A percentile compares a stretch with the other conserved stretches of the same genome.
Evolutionary conservation across 2,329 filamentous ascomycete genomes (phyloP).

Genomic region (Davidsoniella eucalypti): DNA sequence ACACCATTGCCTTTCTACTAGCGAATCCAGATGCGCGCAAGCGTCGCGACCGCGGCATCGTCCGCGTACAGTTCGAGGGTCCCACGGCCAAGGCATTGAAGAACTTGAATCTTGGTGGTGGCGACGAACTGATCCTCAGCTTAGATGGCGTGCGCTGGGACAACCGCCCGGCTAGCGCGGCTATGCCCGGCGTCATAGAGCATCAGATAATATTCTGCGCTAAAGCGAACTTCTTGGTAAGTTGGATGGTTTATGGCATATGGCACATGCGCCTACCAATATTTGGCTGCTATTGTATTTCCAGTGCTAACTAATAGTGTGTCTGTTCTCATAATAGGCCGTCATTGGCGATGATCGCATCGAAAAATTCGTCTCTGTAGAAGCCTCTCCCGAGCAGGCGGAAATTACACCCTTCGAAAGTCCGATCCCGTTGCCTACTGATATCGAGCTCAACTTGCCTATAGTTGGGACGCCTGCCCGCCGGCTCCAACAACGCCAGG

Average conservation of each 20-base stretch:
- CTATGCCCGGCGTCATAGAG: constrained; percentile 35
- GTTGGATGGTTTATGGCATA: background rate
- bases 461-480: constrained; percentile 14
- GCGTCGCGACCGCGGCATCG: constrained; percentile 60
- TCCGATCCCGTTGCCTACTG: constrained; percentile 7
- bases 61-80: constrained; percentile 60
- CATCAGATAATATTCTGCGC: constrained; percentile 42
- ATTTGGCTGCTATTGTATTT: no score
- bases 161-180: constrained; percentile 30
- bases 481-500: background rate
- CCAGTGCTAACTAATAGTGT: background rate
- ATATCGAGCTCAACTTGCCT: constrained; percentile 8
- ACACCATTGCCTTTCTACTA: constrained; percentile 60
- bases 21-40: constrained; percentile 73
- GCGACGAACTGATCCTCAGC: constrained; percentile 55
- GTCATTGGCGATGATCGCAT: constrained; percentile 5
- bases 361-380: constrained; percentile 34
- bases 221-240: constrained; percentile 31
- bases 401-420: constrained; percentile 15
- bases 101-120: constrained; percentile 53
- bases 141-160: constrained; percentile 54
- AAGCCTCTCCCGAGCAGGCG: constrained; percentile 19
- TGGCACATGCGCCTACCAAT: background rate
- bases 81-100: constrained; percentile 53
- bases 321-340: background rate